Base-by-base conservation (phyloP, 2,329 filamentous ascomycete genomes). In the Cladophialophora bantiana region DNA sequence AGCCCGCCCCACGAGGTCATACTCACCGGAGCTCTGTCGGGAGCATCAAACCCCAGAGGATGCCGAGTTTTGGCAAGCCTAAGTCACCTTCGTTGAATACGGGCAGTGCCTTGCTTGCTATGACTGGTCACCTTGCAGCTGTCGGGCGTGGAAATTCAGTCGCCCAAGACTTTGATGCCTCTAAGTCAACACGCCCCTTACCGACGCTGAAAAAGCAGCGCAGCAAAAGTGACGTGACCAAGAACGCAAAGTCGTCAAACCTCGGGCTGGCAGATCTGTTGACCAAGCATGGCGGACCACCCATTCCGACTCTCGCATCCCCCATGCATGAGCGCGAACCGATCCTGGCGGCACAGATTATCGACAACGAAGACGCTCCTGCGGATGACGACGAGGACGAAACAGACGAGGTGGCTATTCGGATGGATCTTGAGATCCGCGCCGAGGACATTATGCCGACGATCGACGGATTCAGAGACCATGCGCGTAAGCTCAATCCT, bases 401-500 rank as follows among this genome's bases (percentile, higher is more conserved):
- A 20, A 58, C 65, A 34, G 73, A 73, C 18, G 69, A 70, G 18
- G 53, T 64, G 20, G 70, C 67, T 12, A 67, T 74, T 69, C 86
- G 84, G 56, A 85, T 87, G 75, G 87, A 90, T 56, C 83, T 89
- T 4, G 83, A 83, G 42, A 86, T 89, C 67, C 80, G 87, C 13
- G 86, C 88, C 36, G 87, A 92, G 71, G 83, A 85, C 9, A 90
- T 94, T 67, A 84, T 88, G 9, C 91, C 93, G 0, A 93, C 88
- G 18, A 80, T 89, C 31, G 86, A 89, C 67, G 93, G 93, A 0
- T 97, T 97, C 79, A 88, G 88, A 71, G 83, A 87, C 31, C 90
- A 96, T 74, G 86, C 94, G 18, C 80, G 88, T 54, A 84, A 86
- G 66, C 80, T 96, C 52, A 96, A 96, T 74, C 92, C 92, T n/a